These are phyloP conservation scores for Aspergillus hiratsukae DNA, from an alignment of 2,329 filamentous ascomycete genomes.

Conservation along the genomic window DNA sequence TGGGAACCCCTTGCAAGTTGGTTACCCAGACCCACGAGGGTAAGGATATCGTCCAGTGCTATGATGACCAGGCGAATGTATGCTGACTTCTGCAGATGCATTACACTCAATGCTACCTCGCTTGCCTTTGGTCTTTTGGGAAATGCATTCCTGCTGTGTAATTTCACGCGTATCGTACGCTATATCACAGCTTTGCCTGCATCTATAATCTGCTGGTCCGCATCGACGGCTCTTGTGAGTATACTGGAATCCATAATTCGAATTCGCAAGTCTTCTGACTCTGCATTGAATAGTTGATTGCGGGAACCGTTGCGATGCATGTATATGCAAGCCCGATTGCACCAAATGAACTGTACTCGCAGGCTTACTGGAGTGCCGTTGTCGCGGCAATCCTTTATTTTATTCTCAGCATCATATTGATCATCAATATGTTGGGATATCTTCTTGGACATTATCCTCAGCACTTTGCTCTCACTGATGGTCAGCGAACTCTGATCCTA, in stretches of 20 bases:
- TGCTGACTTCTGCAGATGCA: constrained; percentile 49
- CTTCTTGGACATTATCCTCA: constrained; percentile 69
- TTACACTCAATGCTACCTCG: constrained; percentile 71
- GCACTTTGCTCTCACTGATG: constrained; percentile 71
- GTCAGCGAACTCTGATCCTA: constrained; percentile 81
- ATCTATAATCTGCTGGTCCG: constrained; percentile 75
- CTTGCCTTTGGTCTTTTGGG: constrained; percentile 70
- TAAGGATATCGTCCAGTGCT: constrained; percentile 29
- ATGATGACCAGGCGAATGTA: constrained; percentile 4
- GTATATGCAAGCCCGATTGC: constrained; percentile 51
- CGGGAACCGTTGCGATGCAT: constrained; percentile 63
- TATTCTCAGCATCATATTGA: constrained; percentile 69
- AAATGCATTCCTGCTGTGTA: constrained; percentile 77
- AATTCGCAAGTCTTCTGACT: neutral
- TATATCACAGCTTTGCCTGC: constrained; percentile 79
- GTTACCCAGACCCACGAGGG: constrained; percentile 67
- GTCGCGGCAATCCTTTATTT: constrained; percentile 78
- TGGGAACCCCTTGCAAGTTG: constrained; percentile 46
- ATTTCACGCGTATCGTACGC: constrained; percentile 75
- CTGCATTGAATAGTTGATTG: constrained; percentile 49
- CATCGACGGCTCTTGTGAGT: constrained; percentile 56
- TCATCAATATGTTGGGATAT: constrained; percentile 75
- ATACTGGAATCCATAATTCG: neutral
- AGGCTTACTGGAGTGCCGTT: constrained; percentile 83
- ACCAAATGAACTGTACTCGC: constrained; percentile 59